A percentile compares a stretch with the other conserved stretches of the same genome.
phyloP scores from a whole-genome alignment of 495 filamentous ascomycete species.

The Aspergillus leporis region DNA sequence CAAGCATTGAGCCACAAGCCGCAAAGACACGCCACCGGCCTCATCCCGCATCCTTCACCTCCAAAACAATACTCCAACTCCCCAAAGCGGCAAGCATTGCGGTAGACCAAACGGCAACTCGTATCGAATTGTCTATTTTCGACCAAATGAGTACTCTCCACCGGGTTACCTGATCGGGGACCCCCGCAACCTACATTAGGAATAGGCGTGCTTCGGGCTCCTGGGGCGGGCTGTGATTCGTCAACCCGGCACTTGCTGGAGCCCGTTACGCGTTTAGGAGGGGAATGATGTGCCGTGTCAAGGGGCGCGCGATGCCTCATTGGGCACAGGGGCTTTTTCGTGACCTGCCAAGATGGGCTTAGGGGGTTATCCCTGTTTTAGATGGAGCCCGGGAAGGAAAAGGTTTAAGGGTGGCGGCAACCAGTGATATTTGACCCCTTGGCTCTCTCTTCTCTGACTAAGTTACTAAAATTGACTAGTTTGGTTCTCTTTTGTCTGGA shows the following conservation, averaged over 20 bases:
- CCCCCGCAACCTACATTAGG: conserved; percentile 23
- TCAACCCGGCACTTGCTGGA: background rate
- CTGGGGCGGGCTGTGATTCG: conserved; percentile 13
- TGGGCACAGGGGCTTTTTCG: conserved; percentile 6
- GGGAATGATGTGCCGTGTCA: conserved; percentile 30
- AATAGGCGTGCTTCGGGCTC: conserved; percentile 11
- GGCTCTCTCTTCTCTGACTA: background rate
- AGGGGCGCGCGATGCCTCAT: conserved; percentile 16
- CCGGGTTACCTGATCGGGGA: conserved; percentile 22
- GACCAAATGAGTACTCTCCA: conserved; percentile 7
- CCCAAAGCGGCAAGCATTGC: conserved; percentile 5
- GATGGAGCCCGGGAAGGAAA: conserved; percentile 3
- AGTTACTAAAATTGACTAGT: no score
- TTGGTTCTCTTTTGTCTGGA: background rate
- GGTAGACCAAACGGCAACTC: background rate
- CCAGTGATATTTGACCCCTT: background rate
- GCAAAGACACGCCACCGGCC: background rate
- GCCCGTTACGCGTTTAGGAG: conserved; percentile 26
- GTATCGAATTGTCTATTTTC: conserved; percentile 11
- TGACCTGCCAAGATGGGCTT: conserved; percentile 27
- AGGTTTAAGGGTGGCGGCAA: conserved; percentile 13
- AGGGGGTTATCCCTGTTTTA: conserved; percentile 18
- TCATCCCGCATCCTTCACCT: background rate
- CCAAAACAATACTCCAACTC: background rate
- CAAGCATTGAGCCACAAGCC: conserved; percentile 5